phyloP scores from a whole-genome alignment of 805 yeast species.

The Spathaspora girioi region DNA sequence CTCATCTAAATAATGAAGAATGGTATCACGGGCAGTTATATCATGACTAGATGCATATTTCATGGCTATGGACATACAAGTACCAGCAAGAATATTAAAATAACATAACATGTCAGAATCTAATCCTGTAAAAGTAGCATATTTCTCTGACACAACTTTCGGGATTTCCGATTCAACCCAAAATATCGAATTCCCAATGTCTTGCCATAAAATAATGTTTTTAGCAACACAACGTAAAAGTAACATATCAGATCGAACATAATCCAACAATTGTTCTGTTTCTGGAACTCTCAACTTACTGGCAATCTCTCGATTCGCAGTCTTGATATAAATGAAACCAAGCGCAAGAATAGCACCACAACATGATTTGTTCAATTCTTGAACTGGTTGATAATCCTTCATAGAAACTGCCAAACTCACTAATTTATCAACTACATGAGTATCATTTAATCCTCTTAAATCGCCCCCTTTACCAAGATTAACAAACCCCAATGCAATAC shows the following conservation, averaged over 20 bases:
- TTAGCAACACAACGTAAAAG: conserved; percentile 61
- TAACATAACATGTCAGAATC: conserved; percentile 62
- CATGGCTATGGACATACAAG: conserved; percentile 69
- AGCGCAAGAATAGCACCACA: conserved; percentile 78
- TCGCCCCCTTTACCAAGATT: conserved; percentile 75
- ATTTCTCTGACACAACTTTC: conserved; percentile 27
- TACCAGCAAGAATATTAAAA: conserved; percentile 69
- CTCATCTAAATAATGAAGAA: conserved; percentile 53
- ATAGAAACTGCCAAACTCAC: conserved; percentile 54
- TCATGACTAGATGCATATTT: conserved; percentile 71
- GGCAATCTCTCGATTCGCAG: conserved; percentile 60
- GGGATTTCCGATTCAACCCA: conserved; percentile 68
- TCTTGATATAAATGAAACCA: conserved; percentile 66
- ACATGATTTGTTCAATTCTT: conserved; percentile 58
- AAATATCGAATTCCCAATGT: conserved; percentile 40
- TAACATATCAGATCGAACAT: conserved; percentile 75
- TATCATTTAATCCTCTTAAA: conserved; percentile 55
- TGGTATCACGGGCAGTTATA: conserved; percentile 47
- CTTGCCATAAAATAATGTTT: conserved; percentile 71
- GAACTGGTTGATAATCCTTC: conserved; percentile 59
- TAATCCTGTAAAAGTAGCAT: conserved; percentile 23
- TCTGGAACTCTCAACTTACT: conserved; percentile 56
- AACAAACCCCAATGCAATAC: conserved; percentile 80
- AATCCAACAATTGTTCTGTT: conserved; percentile 57
- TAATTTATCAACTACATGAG: conserved; percentile 59